Conservation (phyloP, 2,329 filamentous ascomycete species). For the Colletotrichum euphorbiae region DNA sequence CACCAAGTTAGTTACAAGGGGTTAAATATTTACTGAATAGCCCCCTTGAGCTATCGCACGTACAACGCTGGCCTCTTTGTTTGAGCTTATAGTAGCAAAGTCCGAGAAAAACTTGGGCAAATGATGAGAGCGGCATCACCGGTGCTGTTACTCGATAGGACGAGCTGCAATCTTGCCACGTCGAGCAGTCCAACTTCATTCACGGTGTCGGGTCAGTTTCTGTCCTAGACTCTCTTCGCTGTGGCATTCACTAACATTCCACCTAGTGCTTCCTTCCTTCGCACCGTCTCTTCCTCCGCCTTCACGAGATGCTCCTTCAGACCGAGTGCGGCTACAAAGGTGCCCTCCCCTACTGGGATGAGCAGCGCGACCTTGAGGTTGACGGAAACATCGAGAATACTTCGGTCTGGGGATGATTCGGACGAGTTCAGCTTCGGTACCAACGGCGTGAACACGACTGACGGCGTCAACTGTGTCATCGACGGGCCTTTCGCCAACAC, state of each 20-base stretch:
- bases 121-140: too few species aligned
- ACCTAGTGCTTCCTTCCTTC: conserved; percentile 47
- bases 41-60: too few species aligned
- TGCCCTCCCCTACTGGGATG: conserved; percentile 44
- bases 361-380: conserved; percentile 41
- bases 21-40: too few species aligned
- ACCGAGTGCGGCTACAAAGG: conserved; percentile 49
- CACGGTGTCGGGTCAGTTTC: too few species aligned
- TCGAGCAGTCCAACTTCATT: too few species aligned
- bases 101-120: too few species aligned
- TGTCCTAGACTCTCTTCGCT: too few species aligned
- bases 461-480: conserved; percentile 40
- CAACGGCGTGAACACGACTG: conserved; percentile 39
- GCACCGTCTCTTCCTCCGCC: conserved; percentile 49
- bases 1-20: too few species aligned
- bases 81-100: too few species aligned
- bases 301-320: conserved; percentile 48
- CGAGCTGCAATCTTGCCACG: too few species aligned
- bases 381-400: conserved; percentile 45
- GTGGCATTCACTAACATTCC: not conserved
- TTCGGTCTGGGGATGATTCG: conserved; percentile 21
- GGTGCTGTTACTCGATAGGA: too few species aligned
- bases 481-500: conserved; percentile 43
- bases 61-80: too few species aligned
- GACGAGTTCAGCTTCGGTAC: conserved; percentile 48